Percentiles rank a stretch among this genome's conserved stretches.
Evolutionary conservation across 768 basidiomycete genomes (phyloP).

Genomic region (Pulveroboletus sp.): DNA sequence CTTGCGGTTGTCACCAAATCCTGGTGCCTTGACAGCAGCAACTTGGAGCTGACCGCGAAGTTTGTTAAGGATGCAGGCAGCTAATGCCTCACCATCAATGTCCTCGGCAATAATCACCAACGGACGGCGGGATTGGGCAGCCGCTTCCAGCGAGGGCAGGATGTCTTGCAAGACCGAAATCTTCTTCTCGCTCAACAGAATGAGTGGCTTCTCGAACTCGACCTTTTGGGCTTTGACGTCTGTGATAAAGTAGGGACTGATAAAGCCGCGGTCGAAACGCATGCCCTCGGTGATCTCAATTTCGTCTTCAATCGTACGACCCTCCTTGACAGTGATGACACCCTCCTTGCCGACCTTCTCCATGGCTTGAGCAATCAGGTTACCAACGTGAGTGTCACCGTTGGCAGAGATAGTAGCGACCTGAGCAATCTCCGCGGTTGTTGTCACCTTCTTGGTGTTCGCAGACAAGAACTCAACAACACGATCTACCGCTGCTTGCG

Average conservation of each 20-base stretch:
- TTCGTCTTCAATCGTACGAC: conserved; percentile 95
- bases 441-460: conserved; percentile 92
- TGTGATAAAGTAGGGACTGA: conserved; percentile 97
- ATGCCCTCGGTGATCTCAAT: conserved; percentile 99
- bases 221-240: conserved; percentile 95
- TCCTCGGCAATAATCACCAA: conserved; percentile 97
- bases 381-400: conserved; percentile 83
- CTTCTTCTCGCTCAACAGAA: conserved; percentile 97
- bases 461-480: conserved; percentile 87
- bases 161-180: conserved; percentile 93
- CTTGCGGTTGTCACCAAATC: conserved; percentile 99
- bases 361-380: conserved; percentile 97
- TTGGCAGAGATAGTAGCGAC: conserved; percentile 94
- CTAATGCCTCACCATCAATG: conserved; percentile 95
- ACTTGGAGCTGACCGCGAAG: conserved; percentile 96
- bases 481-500: conserved; percentile 93
- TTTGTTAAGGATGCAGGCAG: conserved; percentile 98
- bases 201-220: conserved; percentile 94
- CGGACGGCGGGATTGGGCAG: conserved; percentile 80
- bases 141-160: conserved; percentile 82
- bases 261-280: conserved; percentile 98
- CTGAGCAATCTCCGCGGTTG: conserved; percentile 95
- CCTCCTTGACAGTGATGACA: conserved; percentile 99
- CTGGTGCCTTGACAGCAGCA: conserved; percentile 92
- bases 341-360: conserved; percentile 99